Evolutionary conservation across 192 early-diverging fungal species (phyloP), one percentile per base, ranked within the genome.

Genomic region (Coemansia sp.): DNA sequence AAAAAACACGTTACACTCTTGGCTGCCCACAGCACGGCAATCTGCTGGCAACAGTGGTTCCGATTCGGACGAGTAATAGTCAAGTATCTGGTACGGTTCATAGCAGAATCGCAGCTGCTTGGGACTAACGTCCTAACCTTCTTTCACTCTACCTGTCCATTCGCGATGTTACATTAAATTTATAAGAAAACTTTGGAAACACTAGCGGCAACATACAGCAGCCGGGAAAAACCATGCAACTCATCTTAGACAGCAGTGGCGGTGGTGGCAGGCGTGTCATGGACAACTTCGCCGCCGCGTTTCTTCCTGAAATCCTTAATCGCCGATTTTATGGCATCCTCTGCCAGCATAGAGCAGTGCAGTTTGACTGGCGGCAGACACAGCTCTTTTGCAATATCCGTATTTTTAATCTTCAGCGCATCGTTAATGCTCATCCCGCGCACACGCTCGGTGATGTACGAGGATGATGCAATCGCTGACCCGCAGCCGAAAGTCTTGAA

Each of bases 401-500:
- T 94, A 74, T 98, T 98, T 68, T 92, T 97, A 71, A 98, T 94
- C 72, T 91, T 82, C 16, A 87, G 82, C 18, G 95, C 95, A 59
- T 97, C 92, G 65, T 93, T 89, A 24, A 98, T 82, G 58, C 85
- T 93, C 90, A 98, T 85, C 6, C 96, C 96, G 54, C 92, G 88
- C 44, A 98, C 96, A 68, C 93, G 90, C 75, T 98, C 94, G 22
- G 96, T 97, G 69, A 93, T 93, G 50, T 92, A 89, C 18, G 87
- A 89, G 22, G 90, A 93, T 23, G 91, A 93, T 18, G 96, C 96
- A 71, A 98, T 98, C 26, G 96, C 96, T 27, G 90, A 92, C 28
- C 96, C 96, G 69, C 96, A 98, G 25, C 96, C 96, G 82, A 96
- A 98, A 1, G 96, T 98, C 82, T 98, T 98, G 84, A 98, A 98